Base-by-base conservation (phyloP, 306 rosid species). In the Sophora flavescens region DNA sequence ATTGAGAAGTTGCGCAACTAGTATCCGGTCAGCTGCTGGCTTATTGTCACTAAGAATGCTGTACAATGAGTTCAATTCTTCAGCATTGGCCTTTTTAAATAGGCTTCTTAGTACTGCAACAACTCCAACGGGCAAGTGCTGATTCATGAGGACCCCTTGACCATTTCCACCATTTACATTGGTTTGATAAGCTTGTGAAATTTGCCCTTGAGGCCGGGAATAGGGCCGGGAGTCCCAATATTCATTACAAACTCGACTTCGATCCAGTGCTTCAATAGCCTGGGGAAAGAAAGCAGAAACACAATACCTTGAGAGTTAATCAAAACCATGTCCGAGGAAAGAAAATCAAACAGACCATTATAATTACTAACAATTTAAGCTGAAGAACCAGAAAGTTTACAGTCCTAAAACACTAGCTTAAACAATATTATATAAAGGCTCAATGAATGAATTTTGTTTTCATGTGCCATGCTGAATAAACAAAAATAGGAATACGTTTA, bases 171-270 rank as follows among this genome's bases (percentile, higher is more conserved):
- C 78, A 33, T 76, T 70, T 18, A 68, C 82, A 54, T 53, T 83
- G 63, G 81, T 57, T 44, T 86, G 90, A 64, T 74, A 76, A 69
- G 79, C 36, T 73, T 90, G 98, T 59, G 86, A 91, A 88, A 89
- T 82, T 83, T 88, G 96, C 64, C 91, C 90, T 30, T 82, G 96
- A 66, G 97, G 97, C 57, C 99, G 93, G 39, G 99, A 95, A 62
- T 89, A 95, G 28, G 99, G 99, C 48, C 99, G 89, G 6, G 97
- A 91, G 80, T 92, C 99, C 99, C 99, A 95, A 53, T 92, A 95
- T 80, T 89, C 98, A 2, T 85, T 81, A 78, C 97, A 91, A 30
- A 91, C 89, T 70, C 93, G 91, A 80, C 81, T 88, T 60, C 80
- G 88, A 79, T 95, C 99, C 85, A 92, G 71, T 56, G 98, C 99